Percentiles rank a stretch among this genome's conserved stretches.
Evolutionary conservation across 108 stramenopile genomes (phyloP).

Genomic region (Fragilaria radians): DNA sequence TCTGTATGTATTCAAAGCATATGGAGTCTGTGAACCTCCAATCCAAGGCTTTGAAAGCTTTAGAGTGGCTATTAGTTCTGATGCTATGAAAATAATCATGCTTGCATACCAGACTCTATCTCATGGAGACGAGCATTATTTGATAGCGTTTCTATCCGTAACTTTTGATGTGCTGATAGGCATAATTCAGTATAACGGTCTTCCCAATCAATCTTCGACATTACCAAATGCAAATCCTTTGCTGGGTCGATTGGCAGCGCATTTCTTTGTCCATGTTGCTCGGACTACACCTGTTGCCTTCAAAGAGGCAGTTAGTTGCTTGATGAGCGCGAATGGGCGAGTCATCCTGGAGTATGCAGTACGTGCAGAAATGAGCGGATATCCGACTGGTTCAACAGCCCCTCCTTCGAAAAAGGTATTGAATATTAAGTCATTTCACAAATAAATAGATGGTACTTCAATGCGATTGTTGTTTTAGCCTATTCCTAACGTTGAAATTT

Average conservation of each 20-base stretch:
- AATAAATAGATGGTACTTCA: too few relatives aligned
- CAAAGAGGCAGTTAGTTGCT: constrained; percentile 48
- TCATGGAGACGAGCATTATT: constrained; percentile 21
- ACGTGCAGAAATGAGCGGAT: constrained; percentile 83
- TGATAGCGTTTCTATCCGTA: constrained; percentile 42
- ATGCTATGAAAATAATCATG: constrained; percentile 61
- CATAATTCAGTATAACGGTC: constrained; percentile 65
- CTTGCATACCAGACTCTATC: constrained; percentile 59
- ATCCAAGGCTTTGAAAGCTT: constrained; percentile 15
- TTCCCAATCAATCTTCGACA: constrained; percentile 64
- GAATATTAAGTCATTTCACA: constrained; percentile 62
- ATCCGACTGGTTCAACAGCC: constrained; percentile 22
- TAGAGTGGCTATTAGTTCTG: constrained; percentile 45
- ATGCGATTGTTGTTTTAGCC: too few relatives aligned
- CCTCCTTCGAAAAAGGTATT: constrained; percentile 69
- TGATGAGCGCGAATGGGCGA: constrained; percentile 37
- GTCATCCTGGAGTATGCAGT: constrained; percentile 68
- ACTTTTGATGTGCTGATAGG: constrained; percentile 51
- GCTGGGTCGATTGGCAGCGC: constrained; percentile 72
- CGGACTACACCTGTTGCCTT: constrained; percentile 59
- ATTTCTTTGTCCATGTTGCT: constrained; percentile 60
- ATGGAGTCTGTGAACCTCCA: constrained; percentile 32
- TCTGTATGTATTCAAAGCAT: constrained; percentile 45
- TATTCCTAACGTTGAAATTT: too few relatives aligned
- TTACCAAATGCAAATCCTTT: constrained; percentile 26